These are phyloP conservation scores for Globisporangium emineosum DNA, from an alignment of 352 stramenopile genomes.

Conservation along the genomic window DNA sequence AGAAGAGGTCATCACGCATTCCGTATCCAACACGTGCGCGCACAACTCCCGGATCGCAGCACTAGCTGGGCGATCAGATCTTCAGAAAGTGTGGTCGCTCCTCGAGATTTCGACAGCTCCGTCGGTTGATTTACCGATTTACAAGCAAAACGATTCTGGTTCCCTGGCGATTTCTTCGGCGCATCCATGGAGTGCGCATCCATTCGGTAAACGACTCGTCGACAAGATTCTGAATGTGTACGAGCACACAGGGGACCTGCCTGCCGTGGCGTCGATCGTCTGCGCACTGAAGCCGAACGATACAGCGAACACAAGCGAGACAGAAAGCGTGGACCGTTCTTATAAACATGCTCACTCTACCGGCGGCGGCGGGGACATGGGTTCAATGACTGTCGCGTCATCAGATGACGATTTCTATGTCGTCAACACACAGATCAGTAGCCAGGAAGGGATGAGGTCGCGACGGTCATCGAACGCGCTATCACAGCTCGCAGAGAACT, in stretches of 20 bases:
- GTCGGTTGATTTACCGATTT: constrained; percentile 44
- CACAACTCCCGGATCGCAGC: constrained; percentile 56
- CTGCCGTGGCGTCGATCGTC: constrained; percentile 74
- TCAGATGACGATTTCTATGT: constrained; percentile 22
- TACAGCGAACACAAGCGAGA: constrained; percentile 10
- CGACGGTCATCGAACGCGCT: constrained; percentile 38
- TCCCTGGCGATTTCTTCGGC: constrained; percentile 32
- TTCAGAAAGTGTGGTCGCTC: constrained; percentile 82
- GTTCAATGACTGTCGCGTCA: constrained; percentile 10
- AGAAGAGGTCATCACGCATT: constrained; percentile 9
- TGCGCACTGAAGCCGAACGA: constrained; percentile 54
- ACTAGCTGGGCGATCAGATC: constrained; percentile 56
- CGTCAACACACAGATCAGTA: constrained; percentile 6
- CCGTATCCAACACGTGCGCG: constrained; percentile 45
- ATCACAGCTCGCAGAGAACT: constrained; percentile 20
- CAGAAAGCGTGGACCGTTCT: not conserved
- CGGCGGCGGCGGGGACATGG: not conserved
- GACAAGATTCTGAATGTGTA: constrained; percentile 79
- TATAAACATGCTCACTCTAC: constrained; percentile 1
- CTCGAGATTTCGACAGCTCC: constrained; percentile 65
- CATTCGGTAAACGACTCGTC: constrained; percentile 73
- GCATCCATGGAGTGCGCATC: constrained; percentile 76
- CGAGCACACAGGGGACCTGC: constrained; percentile 72
- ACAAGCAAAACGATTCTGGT: constrained; percentile 25
- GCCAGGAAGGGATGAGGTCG: constrained; percentile 14